Base-by-base conservation (phyloP, 2,329 filamentous ascomycete species). In the Corynespora cassiicola region DNA sequence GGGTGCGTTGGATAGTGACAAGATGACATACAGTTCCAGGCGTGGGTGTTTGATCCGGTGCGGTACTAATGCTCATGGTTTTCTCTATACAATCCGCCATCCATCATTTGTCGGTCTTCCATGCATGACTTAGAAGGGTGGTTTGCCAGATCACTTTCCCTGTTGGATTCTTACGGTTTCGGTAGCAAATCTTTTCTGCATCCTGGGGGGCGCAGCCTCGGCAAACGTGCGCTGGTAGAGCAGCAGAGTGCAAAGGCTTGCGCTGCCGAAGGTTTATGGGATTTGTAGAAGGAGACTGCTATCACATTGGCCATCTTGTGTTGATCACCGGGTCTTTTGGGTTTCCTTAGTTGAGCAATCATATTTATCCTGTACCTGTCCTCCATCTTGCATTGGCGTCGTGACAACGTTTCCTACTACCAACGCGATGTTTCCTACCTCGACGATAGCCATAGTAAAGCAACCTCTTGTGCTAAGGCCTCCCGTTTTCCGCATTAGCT, bases 111-210 rank as follows among this genome's bases (percentile, higher is more conserved):
- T 50, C 46, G 30, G 40, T 58, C 48, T 53, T 55, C 47, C 52
- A 46, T 56, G 56, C 57, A 63, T 63, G 59, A 50, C 42, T 51
- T 61, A 61, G 56, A 60, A 52, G 32, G 50, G 47, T 49, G 53
- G 52, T 47, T 46, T 52, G 50, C 39, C 45, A 35, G 31, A 44
- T 49, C 36, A 31, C 39, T 30, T 33, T 46, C 38, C 41, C 31
- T 22, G 52, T 60, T 62, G 60, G 58, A 61, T 59, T 57, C 44
- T 45, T 47, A 47, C 45, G 51, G 51, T 56, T 39, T 47, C 37
- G 47, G 36, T 51, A 43, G 41, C 47, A 44, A 45, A 20, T 36
- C 26, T 36, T 41, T 44, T 50, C 38, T 54, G 53, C 46, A 56
- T 54, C 42, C 29, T 42, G 26, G 30, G 14, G 31, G 15, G 15